Evolutionary conservation across 2,329 filamentous ascomycete genomes (phyloP), one percentile per base, ranked within the genome.

Genomic region (Trichoderma brevicompactum): DNA sequence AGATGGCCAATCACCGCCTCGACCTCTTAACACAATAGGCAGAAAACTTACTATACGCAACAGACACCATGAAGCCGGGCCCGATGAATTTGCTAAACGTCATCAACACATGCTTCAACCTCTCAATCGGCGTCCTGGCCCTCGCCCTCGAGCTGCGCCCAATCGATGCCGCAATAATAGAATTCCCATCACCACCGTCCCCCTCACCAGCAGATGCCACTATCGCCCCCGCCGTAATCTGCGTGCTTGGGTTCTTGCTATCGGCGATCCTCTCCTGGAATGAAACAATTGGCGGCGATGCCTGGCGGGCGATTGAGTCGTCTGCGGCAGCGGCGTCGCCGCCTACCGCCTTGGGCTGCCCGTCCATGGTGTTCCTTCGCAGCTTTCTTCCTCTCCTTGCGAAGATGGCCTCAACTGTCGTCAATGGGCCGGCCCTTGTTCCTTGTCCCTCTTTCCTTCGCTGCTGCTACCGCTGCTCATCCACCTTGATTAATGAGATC

Each of bases 21-120:
- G 2, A 3, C 23, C 2, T 28, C 23, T 28, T 28, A 5, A 28
- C 23, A 28, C 23, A 28, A 28, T 28, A 5, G 23, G n/a, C n/a
- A 28, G 2, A 28, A 28, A 28, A 75, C 81, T 70, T 74, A 83
- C 82, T 87, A 74, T 86, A 87, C 2, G 84, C 84, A 40, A 87
- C 84, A 5, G 84, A 79, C 41, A 87, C 80, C 76, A 91, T 86
- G 72, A 90, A 89, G 1, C 89, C 89, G 9, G 89, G 88, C 0
- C 89, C 89, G 55, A 91, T 76, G 74, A 91, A 64, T 75, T 74
- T 54, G 78, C 77, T 61, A 81, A 72, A 74, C 8, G 70, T 71
- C 46, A 67, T 50, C 41, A 68, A 56, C n/a, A 61, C 65, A 49
- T 66, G 65, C 63, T 67, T 71, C 43, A 67, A 49, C 56, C 67